phyloP scores from a whole-genome alignment of 2,329 filamentous ascomycete genomes.

The Lachnellula arida region DNA sequence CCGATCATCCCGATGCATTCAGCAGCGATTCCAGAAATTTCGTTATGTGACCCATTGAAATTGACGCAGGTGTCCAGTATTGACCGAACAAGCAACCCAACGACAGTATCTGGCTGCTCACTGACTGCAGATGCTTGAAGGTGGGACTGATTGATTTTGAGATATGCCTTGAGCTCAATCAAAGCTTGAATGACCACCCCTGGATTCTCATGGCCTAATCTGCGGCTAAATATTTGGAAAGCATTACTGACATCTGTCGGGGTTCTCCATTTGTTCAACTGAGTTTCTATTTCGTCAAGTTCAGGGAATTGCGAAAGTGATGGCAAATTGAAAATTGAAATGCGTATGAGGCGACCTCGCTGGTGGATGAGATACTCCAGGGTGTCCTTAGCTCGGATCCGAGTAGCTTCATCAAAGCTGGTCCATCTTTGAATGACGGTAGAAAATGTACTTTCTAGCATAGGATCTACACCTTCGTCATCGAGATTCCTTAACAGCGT shows the following conservation, averaged over 20 bases:
- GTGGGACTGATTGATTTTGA: constrained; percentile 68
- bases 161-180: constrained; percentile 68
- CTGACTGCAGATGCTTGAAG: constrained; percentile 75
- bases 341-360: constrained; percentile 47
- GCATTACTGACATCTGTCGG: constrained; percentile 61
- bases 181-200: constrained; percentile 81
- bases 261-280: constrained; percentile 60
- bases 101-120: constrained; percentile 74
- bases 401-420: constrained; percentile 56
- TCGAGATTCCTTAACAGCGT: constrained; percentile 70
- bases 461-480: constrained; percentile 70
- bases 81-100: constrained; percentile 67
- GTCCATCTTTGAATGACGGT: constrained; percentile 80
- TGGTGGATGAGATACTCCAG: constrained; percentile 44
- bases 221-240: constrained; percentile 65
- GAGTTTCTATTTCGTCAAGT: constrained; percentile 62
- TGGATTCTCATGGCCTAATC: constrained; percentile 77
- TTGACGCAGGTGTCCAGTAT: constrained; percentile 82
- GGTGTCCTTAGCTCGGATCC: constrained; percentile 54
- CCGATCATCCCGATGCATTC: constrained; percentile 85
- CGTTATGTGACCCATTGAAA: constrained; percentile 63
- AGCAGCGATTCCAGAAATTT: constrained; percentile 69
- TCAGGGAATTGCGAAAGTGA: constrained; percentile 67
- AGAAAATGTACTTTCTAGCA: constrained; percentile 87
- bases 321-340: constrained; percentile 71